These are phyloP conservation scores for Yarrowia keelungensis DNA, from an alignment of 805 yeast genomes.

Conservation along the genomic window DNA sequence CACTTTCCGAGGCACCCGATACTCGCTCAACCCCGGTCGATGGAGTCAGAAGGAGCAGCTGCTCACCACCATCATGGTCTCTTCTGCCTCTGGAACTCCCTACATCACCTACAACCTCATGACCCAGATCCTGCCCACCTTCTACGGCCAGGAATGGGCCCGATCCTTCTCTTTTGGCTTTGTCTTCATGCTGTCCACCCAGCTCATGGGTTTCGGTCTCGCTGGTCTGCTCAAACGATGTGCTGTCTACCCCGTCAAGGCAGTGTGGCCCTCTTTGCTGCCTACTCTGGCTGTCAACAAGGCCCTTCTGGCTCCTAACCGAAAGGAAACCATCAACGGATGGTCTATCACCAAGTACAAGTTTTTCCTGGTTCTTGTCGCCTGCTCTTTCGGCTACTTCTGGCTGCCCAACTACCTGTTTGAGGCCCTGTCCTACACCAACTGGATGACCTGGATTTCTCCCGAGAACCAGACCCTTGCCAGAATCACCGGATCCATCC, in stretches of 20 bases:
- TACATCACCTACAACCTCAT: constrained; percentile 43
- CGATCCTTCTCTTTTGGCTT: constrained; percentile 59
- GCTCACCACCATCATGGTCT: constrained; percentile 57
- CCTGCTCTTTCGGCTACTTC: constrained; percentile 60
- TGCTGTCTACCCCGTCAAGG: constrained; percentile 58
- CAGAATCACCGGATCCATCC: constrained; percentile 56
- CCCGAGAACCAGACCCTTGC: constrained; percentile 60
- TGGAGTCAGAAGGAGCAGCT: constrained; percentile 72
- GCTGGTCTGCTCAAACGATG: constrained; percentile 70
- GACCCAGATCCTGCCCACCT: constrained; percentile 48
- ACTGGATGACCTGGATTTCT: constrained; percentile 66
- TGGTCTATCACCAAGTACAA: constrained; percentile 63
- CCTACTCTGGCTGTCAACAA: constrained; percentile 59
- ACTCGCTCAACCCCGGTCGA: constrained; percentile 65
- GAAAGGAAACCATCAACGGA: constrained; percentile 59
- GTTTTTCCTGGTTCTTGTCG: constrained; percentile 57
- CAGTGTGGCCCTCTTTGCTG: constrained; percentile 62
- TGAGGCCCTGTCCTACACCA: constrained; percentile 66
- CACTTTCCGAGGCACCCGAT: constrained; percentile 52
- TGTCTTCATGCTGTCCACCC: constrained; percentile 60
- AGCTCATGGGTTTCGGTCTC: constrained; percentile 70
- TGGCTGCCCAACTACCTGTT: constrained; percentile 74
- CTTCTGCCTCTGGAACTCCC: constrained; percentile 45
- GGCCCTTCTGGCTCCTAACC: constrained; percentile 54
- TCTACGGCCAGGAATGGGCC: constrained; percentile 47